These are phyloP conservation scores for Podospora pseudopauciseta DNA, from an alignment of 495 filamentous ascomycete genomes.

Conservation along the genomic window DNA sequence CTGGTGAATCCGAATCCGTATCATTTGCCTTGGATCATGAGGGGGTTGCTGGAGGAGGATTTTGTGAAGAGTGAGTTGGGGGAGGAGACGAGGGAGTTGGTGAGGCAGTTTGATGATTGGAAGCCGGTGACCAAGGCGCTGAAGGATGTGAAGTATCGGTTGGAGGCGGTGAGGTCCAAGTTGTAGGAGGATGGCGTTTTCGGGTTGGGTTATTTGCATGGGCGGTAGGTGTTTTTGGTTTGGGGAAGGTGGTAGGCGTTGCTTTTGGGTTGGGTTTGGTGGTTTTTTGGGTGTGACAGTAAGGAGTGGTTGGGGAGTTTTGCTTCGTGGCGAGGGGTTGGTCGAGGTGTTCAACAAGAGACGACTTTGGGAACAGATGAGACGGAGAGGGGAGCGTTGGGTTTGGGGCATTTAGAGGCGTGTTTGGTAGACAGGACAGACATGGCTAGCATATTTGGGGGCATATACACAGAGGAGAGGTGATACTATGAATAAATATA, in stretches of 20 bases:
- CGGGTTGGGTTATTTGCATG: background rate
- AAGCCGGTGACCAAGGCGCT: conserved; percentile 82
- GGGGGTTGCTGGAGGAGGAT: conserved; percentile 88
- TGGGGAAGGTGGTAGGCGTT: background rate
- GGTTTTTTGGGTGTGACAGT: background rate
- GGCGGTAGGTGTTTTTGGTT: background rate
- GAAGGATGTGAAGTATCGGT: conserved; percentile 91
- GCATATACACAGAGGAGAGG: background rate
- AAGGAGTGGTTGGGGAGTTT: background rate
- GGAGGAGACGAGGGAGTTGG: conserved; percentile 71
- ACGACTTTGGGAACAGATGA: background rate
- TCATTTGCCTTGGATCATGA: conserved; percentile 89
- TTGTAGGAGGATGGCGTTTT: background rate
- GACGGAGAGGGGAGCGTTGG: background rate
- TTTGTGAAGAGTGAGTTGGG: conserved; percentile 76
- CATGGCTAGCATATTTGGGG: background rate
- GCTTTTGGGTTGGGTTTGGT: too few species aligned
- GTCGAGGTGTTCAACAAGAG: background rate
- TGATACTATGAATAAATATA: background rate
- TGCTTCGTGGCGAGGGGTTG: background rate
- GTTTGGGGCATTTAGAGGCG: background rate
- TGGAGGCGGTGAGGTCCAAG: conserved; percentile 88
- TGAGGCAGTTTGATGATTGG: conserved; percentile 91
- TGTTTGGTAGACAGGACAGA: background rate
- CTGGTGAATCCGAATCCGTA: conserved; percentile 67